Percentiles rank a stretch among this genome's conserved stretches.
Conservation (phyloP, 2,329 filamentous ascomycete species). For the Lasiodiplodia citricola region DNA sequence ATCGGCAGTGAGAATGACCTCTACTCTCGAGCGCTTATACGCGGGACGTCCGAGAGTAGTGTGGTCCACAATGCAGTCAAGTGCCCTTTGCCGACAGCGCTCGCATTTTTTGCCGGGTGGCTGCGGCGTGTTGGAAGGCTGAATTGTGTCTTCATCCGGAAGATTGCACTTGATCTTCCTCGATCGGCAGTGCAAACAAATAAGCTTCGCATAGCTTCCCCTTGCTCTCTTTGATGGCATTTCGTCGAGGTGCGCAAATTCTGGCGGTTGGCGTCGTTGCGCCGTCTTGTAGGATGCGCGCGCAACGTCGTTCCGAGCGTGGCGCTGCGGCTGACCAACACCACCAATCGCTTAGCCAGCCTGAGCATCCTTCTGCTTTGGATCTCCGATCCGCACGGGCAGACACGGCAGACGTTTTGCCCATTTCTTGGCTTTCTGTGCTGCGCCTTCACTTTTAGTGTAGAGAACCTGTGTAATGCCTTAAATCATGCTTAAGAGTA, state of each 20-base stretch:
- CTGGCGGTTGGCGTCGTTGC: neutral
- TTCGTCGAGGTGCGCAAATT: neutral
- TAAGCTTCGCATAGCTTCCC: conserved; percentile 31
- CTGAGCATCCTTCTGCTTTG: neutral
- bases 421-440: too few relatives aligned
- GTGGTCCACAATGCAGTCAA: conserved; percentile 30
- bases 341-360: neutral
- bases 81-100: conserved; percentile 27
- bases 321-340: neutral
- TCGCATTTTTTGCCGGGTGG: conserved; percentile 26
- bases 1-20: neutral
- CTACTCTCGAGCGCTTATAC: conserved; percentile 17
- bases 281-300: neutral
- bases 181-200: conserved; percentile 30
- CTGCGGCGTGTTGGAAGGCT: conserved; percentile 27
- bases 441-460: too few relatives aligned
- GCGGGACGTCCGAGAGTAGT: conserved; percentile 31
- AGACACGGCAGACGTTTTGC: neutral
- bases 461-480: too few relatives aligned
- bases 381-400: neutral
- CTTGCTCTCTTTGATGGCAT: conserved; percentile 10
- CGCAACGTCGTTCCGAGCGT: conserved; percentile 10
- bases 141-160: conserved; percentile 24
- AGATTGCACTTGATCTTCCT: conserved; percentile 32
- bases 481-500: neutral